Conservation (phyloP, 2,329 filamentous ascomycete species). For the Rhynchosporium graminicola region DNA sequence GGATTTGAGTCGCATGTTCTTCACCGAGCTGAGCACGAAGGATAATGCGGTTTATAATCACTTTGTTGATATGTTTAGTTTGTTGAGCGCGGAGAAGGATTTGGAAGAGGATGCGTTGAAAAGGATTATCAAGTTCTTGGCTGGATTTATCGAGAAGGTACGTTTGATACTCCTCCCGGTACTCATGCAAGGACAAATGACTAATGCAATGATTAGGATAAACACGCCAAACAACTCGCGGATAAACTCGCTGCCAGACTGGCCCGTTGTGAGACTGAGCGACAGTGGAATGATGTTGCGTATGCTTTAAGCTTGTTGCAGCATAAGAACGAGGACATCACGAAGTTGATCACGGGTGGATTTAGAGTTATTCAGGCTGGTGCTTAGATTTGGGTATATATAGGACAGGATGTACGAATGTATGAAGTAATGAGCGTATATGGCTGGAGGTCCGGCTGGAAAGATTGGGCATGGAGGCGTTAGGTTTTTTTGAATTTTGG, state of each 20-base stretch:
- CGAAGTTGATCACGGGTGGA: constrained; percentile 72
- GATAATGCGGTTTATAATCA: constrained; percentile 99
- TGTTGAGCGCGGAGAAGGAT: constrained; percentile 78
- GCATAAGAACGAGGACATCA: constrained; percentile 91
- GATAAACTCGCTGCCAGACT: constrained; percentile 90
- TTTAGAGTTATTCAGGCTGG: constrained; percentile 70
- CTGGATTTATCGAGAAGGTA: constrained; percentile 97
- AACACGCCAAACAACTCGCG: constrained; percentile 91
- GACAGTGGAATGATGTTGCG: constrained; percentile 97
- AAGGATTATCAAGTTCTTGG: constrained; percentile 86
- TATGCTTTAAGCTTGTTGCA: constrained; percentile 87
- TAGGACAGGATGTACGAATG: constrained; percentile 16
- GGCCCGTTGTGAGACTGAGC: constrained; percentile 82
- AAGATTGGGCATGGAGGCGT: background rate
- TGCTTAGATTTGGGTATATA: constrained; percentile 45
- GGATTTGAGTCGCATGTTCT: constrained; percentile 96
- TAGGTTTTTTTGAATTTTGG: constrained; percentile 10
- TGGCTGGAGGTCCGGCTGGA: constrained; percentile 5
- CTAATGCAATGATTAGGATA: constrained; percentile 64
- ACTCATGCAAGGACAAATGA: background rate
- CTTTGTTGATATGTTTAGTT: constrained; percentile 98
- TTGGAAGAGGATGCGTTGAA: constrained; percentile 85
- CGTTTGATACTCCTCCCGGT: constrained; percentile 32
- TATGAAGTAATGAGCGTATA: constrained; percentile 22
- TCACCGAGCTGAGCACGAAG: constrained; percentile 94